Evolutionary conservation across 257 asterid genomes (phyloP).

Genomic region (Penstemon eatonii): DNA sequence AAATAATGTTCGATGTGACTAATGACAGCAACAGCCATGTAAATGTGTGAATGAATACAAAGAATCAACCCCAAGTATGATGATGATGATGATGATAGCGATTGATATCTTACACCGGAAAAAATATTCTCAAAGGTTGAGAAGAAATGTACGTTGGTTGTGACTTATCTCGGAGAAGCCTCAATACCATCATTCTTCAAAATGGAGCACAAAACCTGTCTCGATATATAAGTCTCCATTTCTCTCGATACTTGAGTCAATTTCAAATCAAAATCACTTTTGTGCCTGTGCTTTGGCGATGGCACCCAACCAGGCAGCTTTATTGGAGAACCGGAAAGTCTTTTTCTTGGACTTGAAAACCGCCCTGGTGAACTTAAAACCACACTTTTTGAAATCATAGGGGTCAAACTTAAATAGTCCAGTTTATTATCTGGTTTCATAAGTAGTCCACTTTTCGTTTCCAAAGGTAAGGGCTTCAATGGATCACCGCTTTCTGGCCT

Average conservation of each 20-base stretch:
- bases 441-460: constrained; percentile 69
- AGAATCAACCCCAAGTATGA: constrained; percentile 24
- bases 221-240: constrained; percentile 76
- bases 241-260: constrained; percentile 77
- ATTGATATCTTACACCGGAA: constrained; percentile 25
- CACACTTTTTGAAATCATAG: constrained; percentile 42
- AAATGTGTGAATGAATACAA: constrained; percentile 14
- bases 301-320: constrained; percentile 38
- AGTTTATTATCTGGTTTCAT: constrained; percentile 43
- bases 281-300: constrained; percentile 61
- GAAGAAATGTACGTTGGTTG: constrained; percentile 23
- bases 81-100: too few relatives aligned
- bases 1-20: not conserved
- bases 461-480: constrained; percentile 73
- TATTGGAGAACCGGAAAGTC: constrained; percentile 67
- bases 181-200: constrained; percentile 51
- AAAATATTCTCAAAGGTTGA: constrained; percentile 49
- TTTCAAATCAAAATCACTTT: constrained; percentile 75
- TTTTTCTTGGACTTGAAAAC: constrained; percentile 82
- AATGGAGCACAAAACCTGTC: constrained; percentile 70
- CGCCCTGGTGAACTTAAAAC: constrained; percentile 46
- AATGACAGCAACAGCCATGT: not conserved
- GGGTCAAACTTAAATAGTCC: constrained; percentile 29
- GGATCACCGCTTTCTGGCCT: constrained; percentile 43
- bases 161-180: constrained; percentile 55